Evolutionary conservation across 2,329 filamentous ascomycete species (phyloP), one percentile per base, ranked within the genome.

Genomic region (Daldinia eschscholtzii): DNA sequence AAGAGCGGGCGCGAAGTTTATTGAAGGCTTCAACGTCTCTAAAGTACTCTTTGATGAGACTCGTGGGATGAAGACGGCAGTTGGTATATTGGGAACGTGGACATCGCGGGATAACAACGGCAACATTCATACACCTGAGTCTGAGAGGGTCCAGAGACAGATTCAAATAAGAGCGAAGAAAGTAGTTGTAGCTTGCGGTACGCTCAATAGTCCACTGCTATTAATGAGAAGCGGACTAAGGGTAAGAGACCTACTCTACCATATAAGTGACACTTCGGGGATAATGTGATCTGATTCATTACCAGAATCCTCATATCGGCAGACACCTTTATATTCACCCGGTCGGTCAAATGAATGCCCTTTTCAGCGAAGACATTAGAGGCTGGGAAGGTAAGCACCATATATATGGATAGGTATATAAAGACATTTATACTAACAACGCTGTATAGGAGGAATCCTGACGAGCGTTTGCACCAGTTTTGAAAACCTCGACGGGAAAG

Each of bases 321-420:
- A 87, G 86, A 6, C 93, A 98, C 74, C 87, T 98, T 3, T 85
- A 96, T 74, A 80, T 97, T 0, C 95, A 98, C 76, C 95, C 94
- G 1, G 90, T 89, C 75, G 86, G 85, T 75, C 77, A 84, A 7
- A 74, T 89, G 5, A 78, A 79, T 3, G 92, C 87, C 1, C 83
- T 90, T n/a, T 94, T 91, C 79, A 84, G 91, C 35, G 85, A 93
- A 66, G 89, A 92, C 39, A 85, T 90, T 20, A 86, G 85, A n/a
- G 89, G 89, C 0, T 93, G 91, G 90, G 89, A 91, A 79, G 85
- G 83, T 80, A 72, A 69, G 74, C 67, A 44, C 3, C 10, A 26
- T 5, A 46, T 35, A 13, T 6, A 39, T 5, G 12, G 6, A 39
- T 5, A 12, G 6, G n/a, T 18, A 4, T 10, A 2, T 12, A 9